Base-by-base conservation (phyloP, 2,329 filamentous ascomycete species). In the Dichotomopilus funicola region DNA sequence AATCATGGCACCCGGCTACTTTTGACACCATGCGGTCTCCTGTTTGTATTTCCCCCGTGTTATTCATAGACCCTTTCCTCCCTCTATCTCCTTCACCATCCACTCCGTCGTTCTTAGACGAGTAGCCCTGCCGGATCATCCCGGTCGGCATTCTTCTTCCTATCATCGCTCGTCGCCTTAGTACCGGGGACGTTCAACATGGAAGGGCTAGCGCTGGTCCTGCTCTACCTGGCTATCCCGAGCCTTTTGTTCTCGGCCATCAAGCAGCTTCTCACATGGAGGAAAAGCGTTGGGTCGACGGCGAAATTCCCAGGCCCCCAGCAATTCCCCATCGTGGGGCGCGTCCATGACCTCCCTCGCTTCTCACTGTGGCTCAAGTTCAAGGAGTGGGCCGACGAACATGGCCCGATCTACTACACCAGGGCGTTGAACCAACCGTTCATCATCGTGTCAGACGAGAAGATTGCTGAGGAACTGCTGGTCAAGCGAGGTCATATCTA, bases 291-390 rank as follows among this genome's bases (percentile, higher is more conserved):
- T 11, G 57, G 61, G 9, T 51, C 58, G 12, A 67, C 69, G 57
- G 58, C 64, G 54, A 66, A 59, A 50, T 75, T 78, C 51, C 75
- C 76, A 0, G 76, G 76, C 0, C 76, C 76, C 9, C 70, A 66
- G 53, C 75, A 76, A 59, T 76, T 73, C 52, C 76, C 76, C 41
- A 63, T 79, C 27, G 66, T 79, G 13, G 76, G 76, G 35, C 72
- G 76, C 48, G 70, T 78, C 11, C 76, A 78, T 59, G 76, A 79
- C 57, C 61, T 79, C 1, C 72, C 76, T 7, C 70, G 72, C 43
- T 73, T 75, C 55, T 66, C 67, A 27, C 67, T 78, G 64, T 78
- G 76, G 76, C 71, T 77, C 61, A 78, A 78, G 66, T 77, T 78
- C 64, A 73, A 75, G 60, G 72, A 75, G 59, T 76, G 73, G 74